Evolutionary conservation across 257 asterid species (phyloP).

Genomic region (Ligustrum vulgare): DNA sequence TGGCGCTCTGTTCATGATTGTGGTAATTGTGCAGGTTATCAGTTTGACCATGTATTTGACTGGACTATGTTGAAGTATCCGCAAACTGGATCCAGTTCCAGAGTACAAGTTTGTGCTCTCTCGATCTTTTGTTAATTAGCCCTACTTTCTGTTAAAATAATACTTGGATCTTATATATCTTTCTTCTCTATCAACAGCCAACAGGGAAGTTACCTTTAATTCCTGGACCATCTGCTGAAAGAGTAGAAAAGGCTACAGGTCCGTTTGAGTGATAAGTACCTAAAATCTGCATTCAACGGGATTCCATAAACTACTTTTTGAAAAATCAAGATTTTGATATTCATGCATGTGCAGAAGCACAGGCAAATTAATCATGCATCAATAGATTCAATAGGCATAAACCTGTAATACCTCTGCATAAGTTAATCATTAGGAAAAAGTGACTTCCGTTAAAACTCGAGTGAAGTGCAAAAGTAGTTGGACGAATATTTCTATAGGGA

Average conservation of each 20-base stretch:
- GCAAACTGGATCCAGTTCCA: slow-evolving; percentile 50
- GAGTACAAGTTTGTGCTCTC: slow-evolving; percentile 33
- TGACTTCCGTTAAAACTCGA: background rate
- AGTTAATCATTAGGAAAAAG: background rate
- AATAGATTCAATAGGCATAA: background rate
- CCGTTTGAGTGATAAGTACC: background rate
- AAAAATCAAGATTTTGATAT: background rate
- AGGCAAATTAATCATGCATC: background rate
- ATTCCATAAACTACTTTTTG: background rate
- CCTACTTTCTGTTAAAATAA: background rate
- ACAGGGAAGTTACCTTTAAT: slow-evolving; percentile 38
- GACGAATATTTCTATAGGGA: background rate
- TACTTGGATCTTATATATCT: slow-evolving; percentile 9
- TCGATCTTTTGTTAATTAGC: background rate
- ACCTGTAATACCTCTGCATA: background rate
- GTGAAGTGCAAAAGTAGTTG: background rate
- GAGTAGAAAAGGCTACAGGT: slow-evolving; percentile 47
- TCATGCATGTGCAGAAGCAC: background rate
- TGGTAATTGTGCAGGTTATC: slow-evolving; percentile 36
- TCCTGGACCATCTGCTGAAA: slow-evolving; percentile 39
- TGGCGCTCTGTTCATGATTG: background rate
- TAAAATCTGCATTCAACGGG: background rate
- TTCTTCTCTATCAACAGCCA: slow-evolving; percentile 28
- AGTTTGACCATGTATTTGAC: slow-evolving; percentile 54
- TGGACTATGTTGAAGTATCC: slow-evolving; percentile 59